A percentile compares a stretch with the other conserved stretches of the same genome.
Conservation (phyloP, 148 eudicot genomes). For the Cornus suecica region DNA sequence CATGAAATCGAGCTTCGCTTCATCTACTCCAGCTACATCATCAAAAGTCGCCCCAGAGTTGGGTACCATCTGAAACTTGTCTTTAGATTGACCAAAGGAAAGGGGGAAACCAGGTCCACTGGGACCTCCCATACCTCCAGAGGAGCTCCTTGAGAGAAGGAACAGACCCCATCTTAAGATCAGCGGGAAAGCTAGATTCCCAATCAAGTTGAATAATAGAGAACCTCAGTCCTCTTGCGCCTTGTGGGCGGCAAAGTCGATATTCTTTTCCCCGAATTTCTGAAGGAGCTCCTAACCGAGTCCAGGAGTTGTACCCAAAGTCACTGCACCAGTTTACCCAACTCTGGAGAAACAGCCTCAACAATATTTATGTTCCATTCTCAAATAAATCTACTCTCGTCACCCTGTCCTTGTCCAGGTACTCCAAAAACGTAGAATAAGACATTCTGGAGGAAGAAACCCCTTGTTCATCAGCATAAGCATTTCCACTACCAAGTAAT, state of each 20-base stretch:
- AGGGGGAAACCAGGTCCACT: conserved; percentile 94
- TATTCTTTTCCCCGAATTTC: conserved; percentile 91
- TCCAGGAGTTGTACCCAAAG: conserved; percentile 96
- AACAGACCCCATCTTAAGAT: conserved; percentile 91
- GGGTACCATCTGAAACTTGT: conserved; percentile 99
- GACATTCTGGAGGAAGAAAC: conserved; percentile 99
- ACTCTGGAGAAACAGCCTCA: conserved; percentile 93
- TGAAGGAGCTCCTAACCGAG: conserved; percentile 98
- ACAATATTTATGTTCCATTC: conserved; percentile 98
- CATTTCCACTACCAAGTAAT: conserved; percentile 49
- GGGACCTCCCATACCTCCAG: conserved; percentile 97
- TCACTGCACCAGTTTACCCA: conserved; percentile 91
- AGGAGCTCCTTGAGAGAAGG: conserved; percentile 80
- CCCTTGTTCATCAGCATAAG: conserved; percentile 90
- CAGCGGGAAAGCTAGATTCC: conserved; percentile 86
- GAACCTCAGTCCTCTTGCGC: conserved; percentile 97
- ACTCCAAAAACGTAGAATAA: conserved; percentile 91
- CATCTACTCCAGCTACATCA: conserved; percentile 99
- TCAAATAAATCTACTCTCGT: conserved; percentile 83
- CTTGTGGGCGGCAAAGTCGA: conserved; percentile 96
- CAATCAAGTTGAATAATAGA: conserved; percentile 76
- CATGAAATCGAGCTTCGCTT: conserved; percentile 98
- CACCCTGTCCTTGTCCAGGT: conserved; percentile 94
- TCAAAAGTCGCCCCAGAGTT: conserved; percentile 96
- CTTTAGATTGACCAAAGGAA: conserved; percentile 85